Conservation (phyloP, 495 filamentous ascomycete species). For the Aspergillus olivimuriae region DNA sequence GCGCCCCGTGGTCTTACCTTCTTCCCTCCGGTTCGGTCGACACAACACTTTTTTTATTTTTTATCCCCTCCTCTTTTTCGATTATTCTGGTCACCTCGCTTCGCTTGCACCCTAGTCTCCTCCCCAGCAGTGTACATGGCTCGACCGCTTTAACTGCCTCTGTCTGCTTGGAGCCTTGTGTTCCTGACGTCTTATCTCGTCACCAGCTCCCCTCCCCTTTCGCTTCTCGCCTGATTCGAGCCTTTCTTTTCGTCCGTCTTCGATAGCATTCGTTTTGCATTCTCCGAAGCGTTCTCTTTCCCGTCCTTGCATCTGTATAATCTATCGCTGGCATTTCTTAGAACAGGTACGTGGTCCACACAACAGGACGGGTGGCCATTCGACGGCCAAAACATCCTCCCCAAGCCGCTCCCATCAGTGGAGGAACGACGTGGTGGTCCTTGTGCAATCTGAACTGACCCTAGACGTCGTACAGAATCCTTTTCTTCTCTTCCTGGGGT, state of each 20-base stretch:
- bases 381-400: too few species aligned
- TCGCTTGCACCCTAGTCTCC: conserved; percentile 2
- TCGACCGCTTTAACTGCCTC: conserved; percentile 25
- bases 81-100: conserved; percentile 2
- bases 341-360: too few species aligned
- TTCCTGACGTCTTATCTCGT: conserved; percentile 20
- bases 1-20: conserved; percentile 3
- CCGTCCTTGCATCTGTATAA: conserved; percentile 37
- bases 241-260: conserved; percentile 28
- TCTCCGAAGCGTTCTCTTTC: conserved; percentile 20
- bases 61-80: too few species aligned
- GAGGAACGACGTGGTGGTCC: conserved; percentile 9
- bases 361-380: too few species aligned
- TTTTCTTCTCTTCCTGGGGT: conserved; percentile 13
- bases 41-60: background rate
- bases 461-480: conserved; percentile 18
- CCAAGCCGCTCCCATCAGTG: conserved; percentile 5
- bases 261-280: conserved; percentile 32
- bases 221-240: conserved; percentile 23
- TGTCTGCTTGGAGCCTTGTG: conserved; percentile 24
- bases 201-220: conserved; percentile 12
- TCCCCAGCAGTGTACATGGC: conserved; percentile 41
- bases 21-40: background rate
- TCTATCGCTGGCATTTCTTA: conserved; percentile 28
- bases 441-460: conserved; percentile 21